Evolutionary conservation across 768 basidiomycete genomes (phyloP), one percentile per base, ranked within the genome.

Genomic region (Saitozyma podzolica): DNA sequence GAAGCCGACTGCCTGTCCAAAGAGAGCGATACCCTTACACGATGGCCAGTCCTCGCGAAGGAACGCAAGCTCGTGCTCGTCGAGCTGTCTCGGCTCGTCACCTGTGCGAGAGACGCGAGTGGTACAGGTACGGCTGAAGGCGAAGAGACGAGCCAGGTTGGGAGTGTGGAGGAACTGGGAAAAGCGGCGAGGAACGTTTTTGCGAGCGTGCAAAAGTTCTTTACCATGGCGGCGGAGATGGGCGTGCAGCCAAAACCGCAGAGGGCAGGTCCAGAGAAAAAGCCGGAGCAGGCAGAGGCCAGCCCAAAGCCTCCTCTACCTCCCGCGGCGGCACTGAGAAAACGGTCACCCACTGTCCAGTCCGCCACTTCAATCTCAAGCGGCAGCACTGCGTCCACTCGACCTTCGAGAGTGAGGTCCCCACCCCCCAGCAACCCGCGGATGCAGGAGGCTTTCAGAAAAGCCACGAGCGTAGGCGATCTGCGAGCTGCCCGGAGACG

Each of bases 51-150:
- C 4, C 83, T 99, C 43, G 86, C 86, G 4, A 84, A 87, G 59
- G 89, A 91, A 72, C 87, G 95, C 49, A 90, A 91, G 74, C 84
- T 86, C 43, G 88, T 99, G 57, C 81, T 98, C 37, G 85, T 88
- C 2, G 85, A 88, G 55, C 84, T 99, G 29, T 89, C 91, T 3
- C 84, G 85, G 9, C 84, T 99, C 43, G 94, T 97, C 19, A 67
- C 54, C n/a, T 68, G 70, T 54, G 69, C 78, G 14, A 54, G 70
- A 6, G 55, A 53, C 63, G 73, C 76, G 9, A 75, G 71, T 29
- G 69, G 56, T 14, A 43, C 37, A 55, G 3, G 47, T 17, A 40
- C 61, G 40, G 54, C 62, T 47, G 60, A 56, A 54, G 41, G 41
- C 20, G 61, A 56, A 20, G 59, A 65, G 45, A 13, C 45, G 39